These are phyloP conservation scores for Atkinsonella hypoxylon DNA, from an alignment of 2,329 filamentous ascomycete genomes.

Conservation along the genomic window DNA sequence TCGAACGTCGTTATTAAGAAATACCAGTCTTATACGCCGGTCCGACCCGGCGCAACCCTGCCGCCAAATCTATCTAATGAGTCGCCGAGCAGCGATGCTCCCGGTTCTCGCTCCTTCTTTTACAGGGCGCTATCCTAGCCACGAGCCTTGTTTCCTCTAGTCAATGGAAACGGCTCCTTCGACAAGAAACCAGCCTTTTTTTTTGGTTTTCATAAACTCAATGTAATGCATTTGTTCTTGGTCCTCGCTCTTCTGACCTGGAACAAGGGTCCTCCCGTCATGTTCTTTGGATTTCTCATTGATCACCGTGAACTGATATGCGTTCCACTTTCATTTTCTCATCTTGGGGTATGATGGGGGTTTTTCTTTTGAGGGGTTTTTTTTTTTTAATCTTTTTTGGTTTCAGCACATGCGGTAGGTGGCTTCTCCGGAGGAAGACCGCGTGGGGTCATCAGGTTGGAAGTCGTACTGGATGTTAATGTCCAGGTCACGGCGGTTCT, in stretches of 20 bases:
- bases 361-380: too few species aligned
- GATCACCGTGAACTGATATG: too few species aligned
- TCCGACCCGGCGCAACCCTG: too few species aligned
- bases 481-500: conserved; percentile 91
- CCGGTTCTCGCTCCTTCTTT: not conserved
- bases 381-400: not conserved
- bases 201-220: too few species aligned
- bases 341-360: too few species aligned
- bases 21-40: not conserved
- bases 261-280: too few species aligned
- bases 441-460: conserved; percentile 59
- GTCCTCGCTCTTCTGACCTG: too few species aligned
- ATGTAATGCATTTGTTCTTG: too few species aligned
- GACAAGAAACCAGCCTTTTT: not conserved
- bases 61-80: not conserved
- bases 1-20: not conserved
- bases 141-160: not conserved
- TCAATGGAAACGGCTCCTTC: not conserved
- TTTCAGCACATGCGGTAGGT: conserved; percentile 67
- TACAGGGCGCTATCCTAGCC: not conserved
- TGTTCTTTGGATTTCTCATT: too few species aligned
- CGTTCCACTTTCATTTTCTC: too few species aligned
- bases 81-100: not conserved
- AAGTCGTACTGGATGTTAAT: conserved; percentile 78
- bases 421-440: conserved; percentile 56